phyloP scores from a whole-genome alignment of 1,139 yeast species.

The Debaryomycetaceae sp. region DNA sequence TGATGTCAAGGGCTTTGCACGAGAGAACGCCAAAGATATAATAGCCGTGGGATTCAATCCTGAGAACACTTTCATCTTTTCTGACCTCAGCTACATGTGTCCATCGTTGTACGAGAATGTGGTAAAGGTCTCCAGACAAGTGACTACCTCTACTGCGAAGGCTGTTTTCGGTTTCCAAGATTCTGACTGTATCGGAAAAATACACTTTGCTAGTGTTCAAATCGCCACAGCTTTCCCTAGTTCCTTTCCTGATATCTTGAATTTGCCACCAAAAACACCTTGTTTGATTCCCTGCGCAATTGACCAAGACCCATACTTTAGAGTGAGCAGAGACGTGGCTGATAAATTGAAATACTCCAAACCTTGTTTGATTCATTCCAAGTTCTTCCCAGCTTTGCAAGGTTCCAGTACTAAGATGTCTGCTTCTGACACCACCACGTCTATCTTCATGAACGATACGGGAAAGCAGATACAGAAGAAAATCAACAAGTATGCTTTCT shows the following conservation, averaged over 20 bases:
- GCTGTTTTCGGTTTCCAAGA: conserved; percentile 98
- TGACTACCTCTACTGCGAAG: conserved; percentile 92
- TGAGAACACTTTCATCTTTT: conserved; percentile 89
- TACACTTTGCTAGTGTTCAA: conserved; percentile 95
- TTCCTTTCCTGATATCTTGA: conserved; percentile 91
- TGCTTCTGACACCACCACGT: conserved; percentile 75
- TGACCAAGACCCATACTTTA: conserved; percentile 97
- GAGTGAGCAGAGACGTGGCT: conserved; percentile 97
- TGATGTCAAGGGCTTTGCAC: conserved; percentile 78
- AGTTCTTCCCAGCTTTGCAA: conserved; percentile 97
- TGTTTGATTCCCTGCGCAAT: conserved; percentile 98
- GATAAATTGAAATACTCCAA: conserved; percentile 85
- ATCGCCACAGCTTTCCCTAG: conserved; percentile 95
- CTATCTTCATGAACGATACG: conserved; percentile 93
- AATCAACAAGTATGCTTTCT: conserved; percentile 93
- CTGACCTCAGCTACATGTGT: conserved; percentile 90
- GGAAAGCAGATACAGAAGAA: conserved; percentile 89
- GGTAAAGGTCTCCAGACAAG: conserved; percentile 89
- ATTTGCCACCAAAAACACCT: conserved; percentile 81
- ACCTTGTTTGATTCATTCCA: conserved; percentile 90
- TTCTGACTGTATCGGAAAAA: conserved; percentile 89
- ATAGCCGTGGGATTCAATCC: conserved; percentile 94
- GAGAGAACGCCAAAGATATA: conserved; percentile 86
- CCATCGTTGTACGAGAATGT: conserved; percentile 93
- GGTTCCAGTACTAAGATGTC: conserved; percentile 98